These are phyloP conservation scores for Bjerkandera adusta DNA, from an alignment of 1,284 basidiomycete genomes.

Conservation along the genomic window DNA sequence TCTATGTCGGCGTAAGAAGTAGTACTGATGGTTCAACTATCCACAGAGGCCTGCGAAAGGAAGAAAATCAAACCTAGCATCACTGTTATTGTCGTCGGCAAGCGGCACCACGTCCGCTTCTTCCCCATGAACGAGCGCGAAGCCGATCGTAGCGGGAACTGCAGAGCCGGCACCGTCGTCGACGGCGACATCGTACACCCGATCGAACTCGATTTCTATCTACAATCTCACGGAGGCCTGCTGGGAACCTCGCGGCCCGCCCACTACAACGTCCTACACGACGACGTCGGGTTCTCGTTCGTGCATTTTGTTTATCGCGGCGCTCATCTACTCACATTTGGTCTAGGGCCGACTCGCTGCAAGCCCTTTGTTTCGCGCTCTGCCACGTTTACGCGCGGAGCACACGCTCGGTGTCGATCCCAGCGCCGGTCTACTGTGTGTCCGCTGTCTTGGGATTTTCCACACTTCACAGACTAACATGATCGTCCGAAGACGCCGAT, in stretches of 20 bases:
- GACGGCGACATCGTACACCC: constrained; percentile 71
- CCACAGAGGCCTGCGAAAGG: constrained; percentile 53
- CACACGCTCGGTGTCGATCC: constrained; percentile 82
- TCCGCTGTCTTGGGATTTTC: constrained; percentile 10
- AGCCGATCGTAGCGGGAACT: constrained; percentile 68
- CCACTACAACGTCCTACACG: constrained; percentile 66
- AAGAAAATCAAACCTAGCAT: constrained; percentile 61
- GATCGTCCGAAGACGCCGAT: constrained; percentile 61
- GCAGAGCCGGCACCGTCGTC: constrained; percentile 72
- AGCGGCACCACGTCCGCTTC: constrained; percentile 76
- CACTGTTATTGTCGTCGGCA: constrained; percentile 74
- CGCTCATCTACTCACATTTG: constrained; percentile 11
- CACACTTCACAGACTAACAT: constrained; percentile 4
- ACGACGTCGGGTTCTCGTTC: constrained; percentile 55
- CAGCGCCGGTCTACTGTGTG: constrained; percentile 82
- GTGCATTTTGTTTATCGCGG: constrained; percentile 7
- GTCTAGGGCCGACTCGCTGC: constrained; percentile 60
- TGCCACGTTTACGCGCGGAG: constrained; percentile 82
- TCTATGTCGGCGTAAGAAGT: not conserved
- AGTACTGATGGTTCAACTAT: constrained; percentile 1
- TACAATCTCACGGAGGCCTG: constrained; percentile 71
- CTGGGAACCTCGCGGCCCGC: constrained; percentile 52
- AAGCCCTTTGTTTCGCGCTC: constrained; percentile 70
- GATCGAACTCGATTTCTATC: constrained; percentile 79
- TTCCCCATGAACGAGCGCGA: constrained; percentile 56